Percentiles rank a stretch among this genome's conserved stretches.
phyloP scores from a whole-genome alignment of 1,284 basidiomycete genomes.

The Xanthoconium separans region DNA sequence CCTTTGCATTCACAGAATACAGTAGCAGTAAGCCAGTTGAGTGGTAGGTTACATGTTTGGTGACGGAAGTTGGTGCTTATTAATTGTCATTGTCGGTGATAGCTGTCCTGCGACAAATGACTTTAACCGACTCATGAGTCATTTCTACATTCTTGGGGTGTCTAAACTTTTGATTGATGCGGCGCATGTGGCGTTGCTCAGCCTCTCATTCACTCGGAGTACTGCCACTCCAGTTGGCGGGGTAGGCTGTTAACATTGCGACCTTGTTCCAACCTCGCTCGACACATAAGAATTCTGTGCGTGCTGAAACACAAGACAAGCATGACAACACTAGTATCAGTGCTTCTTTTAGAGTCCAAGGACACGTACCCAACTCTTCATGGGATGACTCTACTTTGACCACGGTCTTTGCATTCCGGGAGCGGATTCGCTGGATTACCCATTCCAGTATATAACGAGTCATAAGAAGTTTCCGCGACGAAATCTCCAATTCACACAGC shows the following conservation, averaged over 20 bases:
- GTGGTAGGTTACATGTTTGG: neutral
- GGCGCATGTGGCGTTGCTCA: constrained; percentile 27
- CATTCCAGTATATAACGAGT: neutral
- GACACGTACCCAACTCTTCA: neutral
- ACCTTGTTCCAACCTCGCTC: constrained; percentile 27
- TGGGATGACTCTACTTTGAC: neutral
- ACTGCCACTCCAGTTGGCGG: constrained; percentile 22
- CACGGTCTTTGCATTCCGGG: too few species aligned
- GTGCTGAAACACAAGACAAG: constrained; percentile 20
- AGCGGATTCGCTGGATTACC: neutral
- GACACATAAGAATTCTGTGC: constrained; percentile 14
- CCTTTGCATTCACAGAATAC: too few species aligned
- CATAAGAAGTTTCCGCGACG: neutral
- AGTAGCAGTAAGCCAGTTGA: too few species aligned
- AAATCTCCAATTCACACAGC: constrained; percentile 20
- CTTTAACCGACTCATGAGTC: constrained; percentile 2
- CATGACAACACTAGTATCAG: constrained; percentile 7
- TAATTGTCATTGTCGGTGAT: constrained; percentile 11
- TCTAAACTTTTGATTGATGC: constrained; percentile 16
- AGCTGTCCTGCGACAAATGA: neutral
- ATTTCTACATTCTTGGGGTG: neutral
- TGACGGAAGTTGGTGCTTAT: constrained; percentile 1
- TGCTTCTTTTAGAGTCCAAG: neutral
- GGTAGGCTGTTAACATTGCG: constrained; percentile 29
- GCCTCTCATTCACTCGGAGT: constrained; percentile 12